These are phyloP conservation scores for Dactylellina drechsleri DNA, from an alignment of 2,329 filamentous ascomycete species.

Conservation along the genomic window DNA sequence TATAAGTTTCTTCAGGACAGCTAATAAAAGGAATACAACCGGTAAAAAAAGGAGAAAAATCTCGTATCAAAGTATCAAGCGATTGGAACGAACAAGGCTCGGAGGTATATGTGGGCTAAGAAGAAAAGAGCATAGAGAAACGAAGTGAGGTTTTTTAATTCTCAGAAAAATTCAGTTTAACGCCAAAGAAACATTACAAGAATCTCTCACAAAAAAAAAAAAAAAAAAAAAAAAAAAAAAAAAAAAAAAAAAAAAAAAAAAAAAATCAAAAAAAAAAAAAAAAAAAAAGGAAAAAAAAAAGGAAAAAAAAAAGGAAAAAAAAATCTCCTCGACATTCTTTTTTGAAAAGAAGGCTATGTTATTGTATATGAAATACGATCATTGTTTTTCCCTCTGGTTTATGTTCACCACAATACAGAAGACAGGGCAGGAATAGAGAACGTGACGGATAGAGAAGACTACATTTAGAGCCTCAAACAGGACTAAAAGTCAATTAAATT, in stretches of 20 bases:
- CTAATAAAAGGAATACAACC: constrained; percentile 4
- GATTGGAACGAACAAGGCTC: neutral
- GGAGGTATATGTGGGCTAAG: constrained; percentile 39
- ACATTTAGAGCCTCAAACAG: constrained; percentile 19
- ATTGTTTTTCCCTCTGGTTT: constrained; percentile 1
- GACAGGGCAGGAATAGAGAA: neutral
- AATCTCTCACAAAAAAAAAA: constrained; percentile 13
- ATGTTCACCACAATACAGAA: constrained; percentile 25
- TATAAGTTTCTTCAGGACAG: neutral
- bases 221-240: too few relatives aligned
- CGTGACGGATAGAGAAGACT: neutral
- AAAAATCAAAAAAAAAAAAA: constrained; percentile 11
- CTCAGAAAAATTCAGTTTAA: constrained; percentile 32
- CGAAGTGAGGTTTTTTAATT: neutral
- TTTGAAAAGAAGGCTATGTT: too few relatives aligned
- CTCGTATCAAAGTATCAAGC: constrained; percentile 1
- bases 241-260: neutral
- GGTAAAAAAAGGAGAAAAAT: neutral
- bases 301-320: neutral
- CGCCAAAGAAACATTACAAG: constrained; percentile 36
- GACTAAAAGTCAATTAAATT: constrained; percentile 73
- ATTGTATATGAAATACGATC: constrained; percentile 54
- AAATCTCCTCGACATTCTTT: constrained; percentile 47
- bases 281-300: too few relatives aligned
- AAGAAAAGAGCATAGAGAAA: neutral